Percentiles rank a stretch among this genome's conserved stretches.
phyloP scores from a whole-genome alignment of 805 yeast genomes.

The Saturnispora diversa region DNA sequence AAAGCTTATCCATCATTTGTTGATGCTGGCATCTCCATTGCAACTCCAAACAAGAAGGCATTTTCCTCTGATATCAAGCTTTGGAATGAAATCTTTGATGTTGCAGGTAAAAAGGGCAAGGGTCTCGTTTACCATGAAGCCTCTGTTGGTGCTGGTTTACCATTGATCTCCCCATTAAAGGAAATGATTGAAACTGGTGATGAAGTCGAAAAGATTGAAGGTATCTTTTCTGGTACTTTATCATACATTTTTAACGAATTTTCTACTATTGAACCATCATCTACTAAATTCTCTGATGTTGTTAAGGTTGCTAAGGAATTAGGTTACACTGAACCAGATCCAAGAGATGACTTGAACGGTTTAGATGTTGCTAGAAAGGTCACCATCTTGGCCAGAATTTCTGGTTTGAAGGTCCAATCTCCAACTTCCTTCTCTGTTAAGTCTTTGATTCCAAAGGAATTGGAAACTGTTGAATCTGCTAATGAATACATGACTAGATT shows the following conservation, averaged over 20 bases:
- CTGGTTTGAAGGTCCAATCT: conserved; percentile 77
- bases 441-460: conserved; percentile 80
- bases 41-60: conserved; percentile 98
- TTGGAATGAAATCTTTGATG: conserved; percentile 69
- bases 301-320: conserved; percentile 80
- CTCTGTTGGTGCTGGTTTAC: conserved; percentile 97
- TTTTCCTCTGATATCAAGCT: conserved; percentile 67
- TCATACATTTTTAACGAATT: conserved; percentile 93
- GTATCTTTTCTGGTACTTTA: conserved; percentile 92
- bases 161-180: conserved; percentile 79
- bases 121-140: conserved; percentile 95
- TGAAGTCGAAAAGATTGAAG: conserved; percentile 83
- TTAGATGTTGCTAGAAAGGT: conserved; percentile 98
- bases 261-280: conserved; percentile 56
- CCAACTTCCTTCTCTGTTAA: conserved; percentile 93
- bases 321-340: conserved; percentile 99
- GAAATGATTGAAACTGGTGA: conserved; percentile 93
- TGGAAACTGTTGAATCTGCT: conserved; percentile 65
- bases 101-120: conserved; percentile 44
- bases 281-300: conserved; percentile 78
- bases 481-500: conserved; percentile 73
- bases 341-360: conserved; percentile 97
- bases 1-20: conserved; percentile 68
- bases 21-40: conserved; percentile 76
- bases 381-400: conserved; percentile 86